Evolutionary conservation across 768 basidiomycete genomes (phyloP).

Genomic region (Kondoa subrosea): DNA sequence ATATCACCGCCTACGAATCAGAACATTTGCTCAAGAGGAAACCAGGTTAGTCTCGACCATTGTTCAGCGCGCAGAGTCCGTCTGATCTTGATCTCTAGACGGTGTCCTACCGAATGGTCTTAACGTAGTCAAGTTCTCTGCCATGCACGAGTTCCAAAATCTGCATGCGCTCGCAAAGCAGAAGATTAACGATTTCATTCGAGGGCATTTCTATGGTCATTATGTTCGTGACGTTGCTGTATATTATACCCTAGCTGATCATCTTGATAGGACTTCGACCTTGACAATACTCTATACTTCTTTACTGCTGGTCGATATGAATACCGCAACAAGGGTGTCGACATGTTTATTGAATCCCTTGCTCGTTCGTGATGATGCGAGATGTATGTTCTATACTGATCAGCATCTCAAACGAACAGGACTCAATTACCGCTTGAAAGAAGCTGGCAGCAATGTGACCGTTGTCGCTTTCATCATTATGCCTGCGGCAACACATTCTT

Average conservation of each 20-base stretch:
- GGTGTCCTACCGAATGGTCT: conserved; percentile 93
- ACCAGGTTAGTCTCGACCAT: conserved; percentile 36
- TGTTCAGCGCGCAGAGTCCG: background rate
- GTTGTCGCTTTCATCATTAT: conserved; percentile 98
- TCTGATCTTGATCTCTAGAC: conserved; percentile 38
- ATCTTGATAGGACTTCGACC: conserved; percentile 63
- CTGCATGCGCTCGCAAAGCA: conserved; percentile 76
- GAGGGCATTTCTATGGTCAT: conserved; percentile 95
- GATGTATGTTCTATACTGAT: background rate
- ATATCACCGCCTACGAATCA: conserved; percentile 93
- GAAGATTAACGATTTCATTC: conserved; percentile 97
- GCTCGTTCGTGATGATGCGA: conserved; percentile 43
- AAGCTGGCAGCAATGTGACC: conserved; percentile 53
- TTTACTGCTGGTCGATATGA: conserved; percentile 99
- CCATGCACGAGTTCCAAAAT: conserved; percentile 82
- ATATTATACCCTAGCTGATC: background rate
- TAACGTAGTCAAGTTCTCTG: conserved; percentile 96
- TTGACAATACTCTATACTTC: conserved; percentile 52
- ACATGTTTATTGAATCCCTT: conserved; percentile 96
- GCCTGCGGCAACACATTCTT: conserved; percentile 89
- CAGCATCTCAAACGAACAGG: conserved; percentile 27
- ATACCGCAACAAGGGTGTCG: conserved; percentile 97
- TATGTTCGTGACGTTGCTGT: background rate
- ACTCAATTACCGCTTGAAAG: conserved; percentile 49
- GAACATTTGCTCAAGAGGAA: conserved; percentile 95